Base-by-base conservation (phyloP, 2,329 filamentous ascomycete genomes). In the Colletotrichum musae region DNA sequence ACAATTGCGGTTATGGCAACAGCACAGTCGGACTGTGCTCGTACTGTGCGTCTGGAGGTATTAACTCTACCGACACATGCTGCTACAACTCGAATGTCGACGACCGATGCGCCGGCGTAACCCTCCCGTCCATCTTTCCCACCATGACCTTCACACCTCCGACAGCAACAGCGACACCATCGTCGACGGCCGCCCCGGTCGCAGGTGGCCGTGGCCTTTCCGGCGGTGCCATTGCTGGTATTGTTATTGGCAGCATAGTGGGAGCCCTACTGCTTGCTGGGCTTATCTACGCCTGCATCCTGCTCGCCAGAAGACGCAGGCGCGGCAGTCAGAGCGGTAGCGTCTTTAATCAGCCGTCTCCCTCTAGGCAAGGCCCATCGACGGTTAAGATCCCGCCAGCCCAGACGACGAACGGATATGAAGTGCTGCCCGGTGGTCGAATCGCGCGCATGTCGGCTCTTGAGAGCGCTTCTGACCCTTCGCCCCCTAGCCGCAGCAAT, bases 391-490 rank as follows among this genome's bases (percentile, higher is more conserved):
- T 75, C 77, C 61, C 73, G 74, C 47, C 76, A 71, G 54, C 72
- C 52, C 70, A 51, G 73, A 70, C 53, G 57, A 32, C 69, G 64
- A 82, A 84, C 72, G 91, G 89, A 48, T 93, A 93, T 72, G 92
- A 94, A 74, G 88, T 94, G 16, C 86, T 97, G 12, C 93, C 94
- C 6, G 95, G 94, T 51, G 94, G 94, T 36, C 92, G 96, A 71
- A 96, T 99, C 68, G 94, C 96, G 47, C 91, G 96, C 64, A 98
- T 99, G 96, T 95, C 95, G 47, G 96, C 96, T 41, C 82, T 99
- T 60, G 95, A 98, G 81, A 92, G 91, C 5, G 89, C 92, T 63
- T 89, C 90, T 67, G 87, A 90, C 24, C 89, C 89, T 87, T 65
- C 86, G 80, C 52, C 82, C 81, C 15, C 67, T 5, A 77, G 75